Evolutionary conservation across 1,139 yeast genomes (phyloP).

Genomic region (Arxiozyma slooffiae): DNA sequence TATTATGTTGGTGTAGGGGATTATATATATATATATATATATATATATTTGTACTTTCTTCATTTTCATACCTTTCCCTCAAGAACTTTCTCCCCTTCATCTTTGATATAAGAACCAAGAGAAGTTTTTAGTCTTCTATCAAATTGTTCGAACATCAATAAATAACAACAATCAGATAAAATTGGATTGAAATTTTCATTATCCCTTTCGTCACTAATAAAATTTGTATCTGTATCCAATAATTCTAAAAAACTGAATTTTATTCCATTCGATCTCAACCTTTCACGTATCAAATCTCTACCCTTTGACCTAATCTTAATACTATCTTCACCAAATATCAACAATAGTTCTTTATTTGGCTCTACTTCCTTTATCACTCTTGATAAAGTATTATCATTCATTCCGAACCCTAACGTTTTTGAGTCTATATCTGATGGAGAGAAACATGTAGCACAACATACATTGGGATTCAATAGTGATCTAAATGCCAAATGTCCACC

Average conservation of each 20-base stretch:
- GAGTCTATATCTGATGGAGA: constrained; percentile 73
- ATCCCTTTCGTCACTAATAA: constrained; percentile 66
- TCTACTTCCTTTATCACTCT: constrained; percentile 40
- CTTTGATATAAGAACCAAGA: constrained; percentile 41
- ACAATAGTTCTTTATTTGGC: constrained; percentile 45
- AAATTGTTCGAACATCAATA: constrained; percentile 60
- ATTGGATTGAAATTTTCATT: constrained; percentile 77
- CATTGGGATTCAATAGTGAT: constrained; percentile 56
- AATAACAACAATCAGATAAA: constrained; percentile 56
- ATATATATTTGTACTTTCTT: too few relatives aligned
- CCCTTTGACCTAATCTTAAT: constrained; percentile 76
- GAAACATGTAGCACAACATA: constrained; percentile 62
- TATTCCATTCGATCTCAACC: constrained; percentile 50
- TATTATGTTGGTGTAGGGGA: too few relatives aligned
- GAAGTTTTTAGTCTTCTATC: constrained; percentile 59
- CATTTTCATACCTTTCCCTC: too few relatives aligned
- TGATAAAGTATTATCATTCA: constrained; percentile 53
- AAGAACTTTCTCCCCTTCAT: not conserved
- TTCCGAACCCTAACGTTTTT: constrained; percentile 53
- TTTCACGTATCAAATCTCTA: constrained; percentile 57
- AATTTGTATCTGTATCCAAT: constrained; percentile 76
- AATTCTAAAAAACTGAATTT: constrained; percentile 64
- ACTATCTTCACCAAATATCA: constrained; percentile 72
- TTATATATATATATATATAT: too few relatives aligned
- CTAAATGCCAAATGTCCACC: constrained; percentile 80